phyloP scores from a whole-genome alignment of 495 filamentous ascomycete genomes.

The Rhizodiscina lignyota region DNA sequence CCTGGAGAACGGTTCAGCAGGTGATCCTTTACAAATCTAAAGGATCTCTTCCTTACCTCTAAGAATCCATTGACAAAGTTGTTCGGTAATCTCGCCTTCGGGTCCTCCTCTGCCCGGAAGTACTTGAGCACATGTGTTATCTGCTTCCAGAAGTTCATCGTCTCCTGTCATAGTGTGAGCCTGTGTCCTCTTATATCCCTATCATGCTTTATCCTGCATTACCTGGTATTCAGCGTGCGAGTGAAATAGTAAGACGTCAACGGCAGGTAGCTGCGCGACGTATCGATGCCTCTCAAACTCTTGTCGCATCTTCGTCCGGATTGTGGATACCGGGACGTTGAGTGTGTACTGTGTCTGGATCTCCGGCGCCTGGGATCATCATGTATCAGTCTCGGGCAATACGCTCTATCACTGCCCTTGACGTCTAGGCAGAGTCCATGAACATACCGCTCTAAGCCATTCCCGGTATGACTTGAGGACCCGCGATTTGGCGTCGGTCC shows the following conservation, averaged over 20 bases:
- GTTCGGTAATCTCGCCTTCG: slow-evolving; percentile 55
- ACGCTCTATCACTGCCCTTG: no score
- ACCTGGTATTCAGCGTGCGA: slow-evolving; percentile 84
- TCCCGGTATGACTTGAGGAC: slow-evolving; percentile 77
- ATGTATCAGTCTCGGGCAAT: neutral
- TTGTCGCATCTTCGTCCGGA: slow-evolving; percentile 89
- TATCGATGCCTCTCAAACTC: slow-evolving; percentile 95
- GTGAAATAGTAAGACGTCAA: slow-evolving; percentile 78
- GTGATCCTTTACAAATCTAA: no score
- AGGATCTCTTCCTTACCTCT: slow-evolving; percentile 51
- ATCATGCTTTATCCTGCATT: slow-evolving; percentile 1
- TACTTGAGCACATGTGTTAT: slow-evolving; percentile 92
- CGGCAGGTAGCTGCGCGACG: slow-evolving; percentile 69
- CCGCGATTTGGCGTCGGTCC: slow-evolving; percentile 64
- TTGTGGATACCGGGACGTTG: slow-evolving; percentile 67
- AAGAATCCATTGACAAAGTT: slow-evolving; percentile 89
- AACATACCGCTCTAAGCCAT: slow-evolving; percentile 84
- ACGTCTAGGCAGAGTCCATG: neutral
- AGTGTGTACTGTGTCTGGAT: slow-evolving; percentile 93
- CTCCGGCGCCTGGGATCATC: slow-evolving; percentile 71
- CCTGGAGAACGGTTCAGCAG: no score
- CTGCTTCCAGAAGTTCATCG: slow-evolving; percentile 98
- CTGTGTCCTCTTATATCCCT: slow-evolving; percentile 50
- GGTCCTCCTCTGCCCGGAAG: slow-evolving; percentile 81
- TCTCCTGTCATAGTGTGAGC: slow-evolving; percentile 49